Evolutionary conservation across 192 early-diverging fungal genomes (phyloP).

Genomic region (Irineochytrium annulatum): DNA sequence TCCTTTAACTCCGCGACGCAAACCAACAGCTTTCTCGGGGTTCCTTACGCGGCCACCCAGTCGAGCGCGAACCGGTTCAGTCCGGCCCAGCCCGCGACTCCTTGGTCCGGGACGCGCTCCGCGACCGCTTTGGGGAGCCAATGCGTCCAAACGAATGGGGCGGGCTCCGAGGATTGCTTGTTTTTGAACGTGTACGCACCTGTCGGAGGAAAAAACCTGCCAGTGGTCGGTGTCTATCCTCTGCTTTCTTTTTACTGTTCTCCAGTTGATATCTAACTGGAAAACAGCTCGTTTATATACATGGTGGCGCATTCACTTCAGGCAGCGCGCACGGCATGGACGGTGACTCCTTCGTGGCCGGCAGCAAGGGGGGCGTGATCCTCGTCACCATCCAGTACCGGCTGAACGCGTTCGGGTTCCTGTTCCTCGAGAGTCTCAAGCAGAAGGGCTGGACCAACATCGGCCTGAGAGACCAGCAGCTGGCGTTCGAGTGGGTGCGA

Average conservation of each 20-base stretch:
- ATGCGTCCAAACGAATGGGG: conserved; percentile 6
- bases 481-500: conserved; percentile 55
- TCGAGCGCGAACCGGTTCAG: not conserved
- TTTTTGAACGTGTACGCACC: conserved; percentile 35
- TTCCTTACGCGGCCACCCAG: not conserved
- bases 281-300: conserved; percentile 34
- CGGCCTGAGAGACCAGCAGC: conserved; percentile 35
- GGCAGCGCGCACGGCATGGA: conserved; percentile 26
- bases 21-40: not conserved
- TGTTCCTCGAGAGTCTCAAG: conserved; percentile 12
- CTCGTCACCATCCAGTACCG: conserved; percentile 44
- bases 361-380: conserved; percentile 14
- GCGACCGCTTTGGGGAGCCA: not conserved
- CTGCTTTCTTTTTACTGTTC: conserved; percentile 7
- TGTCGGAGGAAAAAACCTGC: not conserved
- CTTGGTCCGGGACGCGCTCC: not conserved
- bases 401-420: conserved; percentile 36
- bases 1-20: not conserved
- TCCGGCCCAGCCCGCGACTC: not conserved
- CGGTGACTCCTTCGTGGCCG: conserved; percentile 4
- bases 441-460: conserved; percentile 21
- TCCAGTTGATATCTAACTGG: not conserved
- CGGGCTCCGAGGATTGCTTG: conserved; percentile 39
- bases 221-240: not conserved
- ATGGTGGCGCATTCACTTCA: conserved; percentile 34